Conservation (phyloP, 352 stramenopile species). For the Globisporangium acanthophoron region DNA sequence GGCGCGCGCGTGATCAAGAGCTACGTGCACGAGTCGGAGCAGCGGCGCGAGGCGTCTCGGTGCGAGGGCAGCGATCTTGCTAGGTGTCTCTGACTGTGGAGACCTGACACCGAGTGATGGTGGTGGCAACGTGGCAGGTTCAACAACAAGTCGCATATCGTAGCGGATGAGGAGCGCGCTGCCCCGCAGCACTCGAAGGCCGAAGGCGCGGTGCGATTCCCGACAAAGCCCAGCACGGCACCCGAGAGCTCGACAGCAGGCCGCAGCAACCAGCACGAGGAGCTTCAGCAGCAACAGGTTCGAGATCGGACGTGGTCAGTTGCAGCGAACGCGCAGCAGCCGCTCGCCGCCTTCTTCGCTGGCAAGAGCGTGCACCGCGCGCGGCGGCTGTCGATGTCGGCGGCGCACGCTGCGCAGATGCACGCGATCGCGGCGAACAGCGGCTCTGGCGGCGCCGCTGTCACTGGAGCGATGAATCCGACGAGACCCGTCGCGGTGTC, state of each 20-base stretch:
- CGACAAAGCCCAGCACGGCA: constrained; percentile 5
- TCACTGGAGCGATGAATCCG: not conserved
- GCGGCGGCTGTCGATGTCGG: constrained; percentile 14
- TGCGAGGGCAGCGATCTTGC: constrained; percentile 7
- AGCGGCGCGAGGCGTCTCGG: constrained; percentile 28
- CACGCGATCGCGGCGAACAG: constrained; percentile 1
- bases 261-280: constrained; percentile 13
- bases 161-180: not conserved
- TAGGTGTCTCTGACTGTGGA: too few relatives aligned
- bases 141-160: not conserved
- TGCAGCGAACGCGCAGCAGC: constrained; percentile 2
- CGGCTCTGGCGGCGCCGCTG: not conserved
- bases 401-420: constrained; percentile 16
- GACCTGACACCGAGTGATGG: not conserved
- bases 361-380: constrained; percentile 12
- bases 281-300: not conserved
- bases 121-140: not conserved
- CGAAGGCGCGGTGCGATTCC: constrained; percentile 2
- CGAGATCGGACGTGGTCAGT: not conserved
- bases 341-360: constrained; percentile 21
- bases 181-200: not conserved
- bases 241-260: not conserved
- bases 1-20: constrained; percentile 37
- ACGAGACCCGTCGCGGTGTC: not conserved
- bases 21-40: constrained; percentile 42